Conservation (phyloP, 805 yeast genomes). For the Spathaspora girioi region DNA sequence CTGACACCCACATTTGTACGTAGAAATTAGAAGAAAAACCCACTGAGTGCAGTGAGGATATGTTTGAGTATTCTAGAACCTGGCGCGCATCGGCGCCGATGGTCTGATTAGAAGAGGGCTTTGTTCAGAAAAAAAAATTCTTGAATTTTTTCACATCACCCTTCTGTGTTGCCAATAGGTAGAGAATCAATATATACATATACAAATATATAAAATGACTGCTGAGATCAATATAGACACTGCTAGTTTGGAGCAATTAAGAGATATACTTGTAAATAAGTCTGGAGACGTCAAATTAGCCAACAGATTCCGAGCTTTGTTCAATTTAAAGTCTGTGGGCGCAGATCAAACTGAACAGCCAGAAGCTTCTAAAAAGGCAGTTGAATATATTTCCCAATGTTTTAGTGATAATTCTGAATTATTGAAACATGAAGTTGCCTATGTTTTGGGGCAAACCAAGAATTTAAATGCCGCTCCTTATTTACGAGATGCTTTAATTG, state of each 20-base stretch:
- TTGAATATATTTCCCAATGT: conserved; percentile 80
- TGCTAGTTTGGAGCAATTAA: conserved; percentile 56
- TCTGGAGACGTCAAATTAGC: conserved; percentile 73
- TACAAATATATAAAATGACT: conserved; percentile 17
- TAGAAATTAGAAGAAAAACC: too few species aligned
- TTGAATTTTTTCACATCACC: not conserved
- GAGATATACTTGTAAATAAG: conserved; percentile 66
- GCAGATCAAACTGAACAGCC: conserved; percentile 55
- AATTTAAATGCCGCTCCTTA: conserved; percentile 75
- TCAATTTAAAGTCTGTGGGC: conserved; percentile 84
- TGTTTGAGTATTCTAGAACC: not conserved
- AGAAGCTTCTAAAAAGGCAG: conserved; percentile 56
- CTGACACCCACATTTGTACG: too few species aligned
- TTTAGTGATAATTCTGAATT: conserved; percentile 82
- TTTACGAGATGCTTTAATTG: conserved; percentile 66
- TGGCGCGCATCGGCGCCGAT: not conserved
- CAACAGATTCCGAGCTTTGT: conserved; percentile 88
- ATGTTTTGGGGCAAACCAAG: conserved; percentile 93
- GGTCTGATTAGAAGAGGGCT: not conserved
- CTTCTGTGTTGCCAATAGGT: not conserved
- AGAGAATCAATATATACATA: not conserved
- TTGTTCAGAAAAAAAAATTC: not conserved
- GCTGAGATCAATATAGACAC: conserved; percentile 36
- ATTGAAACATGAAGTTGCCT: conserved; percentile 96
- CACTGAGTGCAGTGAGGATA: not conserved